Evolutionary conservation across 2,329 filamentous ascomycete genomes (phyloP), one percentile per base, ranked within the genome.

Genomic region (Ilyonectria robusta): DNA sequence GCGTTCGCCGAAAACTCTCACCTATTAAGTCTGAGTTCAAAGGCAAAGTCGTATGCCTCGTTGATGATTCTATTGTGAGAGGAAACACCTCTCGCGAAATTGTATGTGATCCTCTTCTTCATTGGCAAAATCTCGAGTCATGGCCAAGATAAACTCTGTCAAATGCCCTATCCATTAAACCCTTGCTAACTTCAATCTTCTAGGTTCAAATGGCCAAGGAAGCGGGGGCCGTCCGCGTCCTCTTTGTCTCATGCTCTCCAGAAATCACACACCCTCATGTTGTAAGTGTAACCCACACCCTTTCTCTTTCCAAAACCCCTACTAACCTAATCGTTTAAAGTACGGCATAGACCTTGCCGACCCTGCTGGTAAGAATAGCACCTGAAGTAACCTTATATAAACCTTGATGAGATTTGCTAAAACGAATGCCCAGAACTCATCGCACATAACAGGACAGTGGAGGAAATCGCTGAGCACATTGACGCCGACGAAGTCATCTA

Each of bases 51-150:
- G 92, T 98, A 8, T 85, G 94, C 11, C 84, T 98, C 1, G 93
- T 98, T 1, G 95, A 98, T 74, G 95, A 98, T 81, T 94, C 91
- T 74, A 94, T 97, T 66, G 95, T 97, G 5, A 89, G 95, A 42
- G 95, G 94, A 47, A 72, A 65, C 26, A 89, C 89, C 71, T 88
- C 89, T 31, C 86, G 92, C 13, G 88, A 93, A 76, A 91, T 92
- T 72, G 92, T 94, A 40, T 86, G 92, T 31, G 86, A 1, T 8
- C 19, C 21, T 63, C 58, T 6, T 26, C 26, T 6, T 26, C 4
- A 26, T 6, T 26, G 6, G 26, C 26, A 26, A 26, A 26, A 26
- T 6, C 26, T 26, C 26, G 26, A 26, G 26, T 26, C 26, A 26
- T 26, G 26, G 26, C 26, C 26, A 26, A 26, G 26, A 26, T 26